Conservation (phyloP, 768 basidiomycete genomes). For the Collybia sordida region DNA sequence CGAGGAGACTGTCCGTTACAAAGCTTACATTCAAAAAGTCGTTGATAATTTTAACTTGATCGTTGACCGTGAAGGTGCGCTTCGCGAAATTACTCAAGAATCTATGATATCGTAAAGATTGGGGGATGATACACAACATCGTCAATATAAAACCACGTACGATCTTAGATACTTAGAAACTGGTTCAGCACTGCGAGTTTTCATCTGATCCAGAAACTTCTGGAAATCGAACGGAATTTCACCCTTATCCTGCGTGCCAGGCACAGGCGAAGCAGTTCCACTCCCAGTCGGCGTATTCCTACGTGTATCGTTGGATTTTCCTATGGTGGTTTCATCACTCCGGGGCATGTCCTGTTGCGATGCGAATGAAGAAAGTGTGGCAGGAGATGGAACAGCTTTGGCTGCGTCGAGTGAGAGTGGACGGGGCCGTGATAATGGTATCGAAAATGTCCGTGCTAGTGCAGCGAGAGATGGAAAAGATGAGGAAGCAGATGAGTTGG, state of each 20-base stretch:
- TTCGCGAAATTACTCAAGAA: conserved; percentile 94
- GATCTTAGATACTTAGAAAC: conserved; percentile 95
- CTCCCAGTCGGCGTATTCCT: conserved; percentile 25
- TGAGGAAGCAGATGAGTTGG: conserved; percentile 32
- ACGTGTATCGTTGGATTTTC: conserved; percentile 18
- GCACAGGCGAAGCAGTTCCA: conserved; percentile 27
- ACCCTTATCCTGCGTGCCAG: conserved; percentile 17
- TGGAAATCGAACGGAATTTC: conserved; percentile 86
- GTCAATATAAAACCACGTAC: conserved; percentile 46
- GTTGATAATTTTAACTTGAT: conserved; percentile 93
- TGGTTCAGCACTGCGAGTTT: conserved; percentile 82
- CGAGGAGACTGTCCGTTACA: neutral
- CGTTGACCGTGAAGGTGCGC: conserved; percentile 85
- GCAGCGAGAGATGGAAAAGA: conserved; percentile 66
- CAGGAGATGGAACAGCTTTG: conserved; percentile 54
- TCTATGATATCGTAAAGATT: conserved; percentile 36
- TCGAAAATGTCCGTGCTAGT: conserved; percentile 62
- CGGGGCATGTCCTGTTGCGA: conserved; percentile 40
- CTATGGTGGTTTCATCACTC: conserved; percentile 12
- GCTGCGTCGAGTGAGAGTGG: conserved; percentile 65
- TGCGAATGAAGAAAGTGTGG: conserved; percentile 54
- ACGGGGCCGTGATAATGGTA: conserved; percentile 50
- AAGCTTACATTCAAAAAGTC: conserved; percentile 82
- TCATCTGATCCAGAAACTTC: conserved; percentile 93
- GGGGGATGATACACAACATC: neutral